phyloP scores from a whole-genome alignment of 2,329 filamentous ascomycete genomes.

The Penicillium hordei region DNA sequence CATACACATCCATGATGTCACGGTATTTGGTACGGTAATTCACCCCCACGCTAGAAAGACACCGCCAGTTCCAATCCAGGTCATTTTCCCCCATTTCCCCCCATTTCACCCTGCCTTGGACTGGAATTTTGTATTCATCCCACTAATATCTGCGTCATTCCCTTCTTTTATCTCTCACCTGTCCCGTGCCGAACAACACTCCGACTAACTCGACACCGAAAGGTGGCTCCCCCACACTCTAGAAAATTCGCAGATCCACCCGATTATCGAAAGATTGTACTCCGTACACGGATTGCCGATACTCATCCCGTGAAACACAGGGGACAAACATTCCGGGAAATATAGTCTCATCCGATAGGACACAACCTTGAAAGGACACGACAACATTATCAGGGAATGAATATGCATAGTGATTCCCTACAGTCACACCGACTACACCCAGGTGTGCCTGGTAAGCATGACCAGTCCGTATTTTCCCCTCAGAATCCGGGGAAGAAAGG shows the following conservation, averaged over 20 bases:
- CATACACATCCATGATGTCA: slow-evolving; percentile 5
- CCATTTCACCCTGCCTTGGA: neutral
- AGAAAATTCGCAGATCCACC: slow-evolving; percentile 1
- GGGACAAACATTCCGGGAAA: neutral
- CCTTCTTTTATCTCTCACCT: neutral
- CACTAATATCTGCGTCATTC: neutral
- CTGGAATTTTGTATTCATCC: neutral
- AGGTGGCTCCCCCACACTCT: slow-evolving; percentile 3
- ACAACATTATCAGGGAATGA: neutral
- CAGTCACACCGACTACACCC: neutral
- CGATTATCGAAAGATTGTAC: neutral
- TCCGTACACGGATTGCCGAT: slow-evolving; percentile 1
- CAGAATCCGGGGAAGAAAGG: slow-evolving; percentile 3
- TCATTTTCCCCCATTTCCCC: neutral
- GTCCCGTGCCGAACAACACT: neutral
- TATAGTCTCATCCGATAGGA: slow-evolving; percentile 1
- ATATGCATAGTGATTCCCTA: neutral
- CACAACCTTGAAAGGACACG: neutral
- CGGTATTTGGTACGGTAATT: neutral
- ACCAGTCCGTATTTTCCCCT: neutral
- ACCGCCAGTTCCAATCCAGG: neutral
- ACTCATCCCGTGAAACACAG: neutral
- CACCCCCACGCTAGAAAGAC: slow-evolving; percentile 10
- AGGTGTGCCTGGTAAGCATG: neutral
- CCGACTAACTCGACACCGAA: slow-evolving; percentile 1